phyloP scores from a whole-genome alignment of 495 filamentous ascomycete species.

The Coniosporium apollinis region DNA sequence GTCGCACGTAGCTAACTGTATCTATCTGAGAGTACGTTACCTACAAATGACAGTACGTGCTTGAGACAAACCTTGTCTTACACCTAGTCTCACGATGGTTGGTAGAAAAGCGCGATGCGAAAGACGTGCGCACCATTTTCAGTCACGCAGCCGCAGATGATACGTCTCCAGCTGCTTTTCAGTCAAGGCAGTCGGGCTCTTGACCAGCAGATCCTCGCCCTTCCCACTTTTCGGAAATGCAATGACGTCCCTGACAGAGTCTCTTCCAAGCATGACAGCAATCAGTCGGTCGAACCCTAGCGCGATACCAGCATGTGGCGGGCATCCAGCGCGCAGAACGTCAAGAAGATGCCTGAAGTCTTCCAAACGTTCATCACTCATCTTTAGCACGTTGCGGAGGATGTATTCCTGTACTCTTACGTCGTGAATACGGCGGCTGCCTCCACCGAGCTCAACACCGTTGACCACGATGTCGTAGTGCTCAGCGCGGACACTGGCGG shows the following conservation, averaged over 20 bases:
- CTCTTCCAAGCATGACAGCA: conserved; percentile 59
- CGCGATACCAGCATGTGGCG: conserved; percentile 90
- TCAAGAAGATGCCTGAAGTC: conserved; percentile 76
- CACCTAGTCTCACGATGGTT: too few relatives aligned
- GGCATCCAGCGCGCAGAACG: conserved; percentile 73
- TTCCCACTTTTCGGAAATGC: conserved; percentile 88
- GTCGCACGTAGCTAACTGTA: too few relatives aligned
- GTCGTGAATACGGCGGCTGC: conserved; percentile 82
- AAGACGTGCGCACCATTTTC: not conserved
- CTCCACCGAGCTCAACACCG: conserved; percentile 85
- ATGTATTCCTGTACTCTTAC: conserved; percentile 71
- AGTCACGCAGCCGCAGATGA: conserved; percentile 34
- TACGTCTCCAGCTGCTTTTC: conserved; percentile 52
- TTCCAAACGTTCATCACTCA: conserved; percentile 36
- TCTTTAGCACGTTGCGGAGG: conserved; percentile 63
- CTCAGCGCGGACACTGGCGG: conserved; percentile 54
- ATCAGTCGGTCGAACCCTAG: conserved; percentile 82
- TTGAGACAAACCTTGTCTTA: too few relatives aligned
- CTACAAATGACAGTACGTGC: too few relatives aligned
- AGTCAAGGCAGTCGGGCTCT: conserved; percentile 49
- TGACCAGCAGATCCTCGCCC: conserved; percentile 68
- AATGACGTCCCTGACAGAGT: conserved; percentile 77
- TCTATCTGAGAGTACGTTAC: too few relatives aligned
- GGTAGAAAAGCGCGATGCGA: not conserved
- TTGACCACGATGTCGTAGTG: conserved; percentile 95